Evolutionary conservation across 306 rosid genomes (phyloP), one percentile per base, ranked within the genome.

Genomic region (Gillenia trifoliata): DNA sequence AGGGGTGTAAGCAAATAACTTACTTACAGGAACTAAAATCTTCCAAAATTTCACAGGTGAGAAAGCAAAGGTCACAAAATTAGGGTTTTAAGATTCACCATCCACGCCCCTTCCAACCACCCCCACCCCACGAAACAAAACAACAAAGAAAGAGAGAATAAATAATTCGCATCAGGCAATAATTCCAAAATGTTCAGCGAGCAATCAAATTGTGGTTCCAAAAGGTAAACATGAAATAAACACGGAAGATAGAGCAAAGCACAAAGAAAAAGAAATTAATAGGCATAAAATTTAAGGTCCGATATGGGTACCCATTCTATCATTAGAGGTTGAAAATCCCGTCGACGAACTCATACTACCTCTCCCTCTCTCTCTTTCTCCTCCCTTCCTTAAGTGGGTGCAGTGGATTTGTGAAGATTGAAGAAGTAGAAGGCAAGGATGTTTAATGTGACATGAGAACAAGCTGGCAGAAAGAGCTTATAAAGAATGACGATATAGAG

Each of bases 271-370:
- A 22, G 25, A 64, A 31, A 57, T 49, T 30, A 71, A 50, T 33
- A 23, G 26, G n/a, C 30, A 29, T 49, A 29, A 57, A 67, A 67
- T 55, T 67, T 36, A 33, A 33, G 33, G 70, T 28, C 36, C 11
- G 71, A 11, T 40, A 74, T 15, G 22, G 28, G 30, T 73, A 60
- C 77, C 85, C 75, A 60, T 30, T 72, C 75, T 61, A 15, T 64
- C 19, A 64, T 47, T 41, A 3, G 74, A 43, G 73, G 80, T 64
- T 57, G 19, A 72, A 74, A 61, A 69, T 45, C 47, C 68, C 8
- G 55, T 82, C 20, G 17, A 62, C 26, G 13, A 31, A 73, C 80
- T 78, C 82, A 73, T 63, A 22, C 76, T 41, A 15, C 29, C 77
- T 57, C 30, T 30, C 49, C 6, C 68, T 29, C 41, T 8, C 16